These are phyloP conservation scores for Crassisporium funariophilum DNA, from an alignment of 768 basidiomycete species.

Conservation along the genomic window DNA sequence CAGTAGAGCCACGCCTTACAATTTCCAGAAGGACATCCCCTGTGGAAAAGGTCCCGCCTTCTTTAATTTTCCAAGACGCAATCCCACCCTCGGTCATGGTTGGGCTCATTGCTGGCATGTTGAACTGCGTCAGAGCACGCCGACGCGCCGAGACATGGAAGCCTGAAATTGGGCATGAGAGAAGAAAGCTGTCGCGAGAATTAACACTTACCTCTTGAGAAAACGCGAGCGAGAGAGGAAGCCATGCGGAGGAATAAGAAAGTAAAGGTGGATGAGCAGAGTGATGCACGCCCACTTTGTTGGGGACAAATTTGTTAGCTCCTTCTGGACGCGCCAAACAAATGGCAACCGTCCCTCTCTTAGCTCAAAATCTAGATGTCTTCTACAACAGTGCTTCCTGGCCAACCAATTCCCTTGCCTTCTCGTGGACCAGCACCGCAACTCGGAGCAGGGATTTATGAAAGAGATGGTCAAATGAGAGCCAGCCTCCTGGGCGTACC, in stretches of 20 bases:
- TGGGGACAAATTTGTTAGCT: neutral
- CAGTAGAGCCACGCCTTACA: conserved; percentile 44
- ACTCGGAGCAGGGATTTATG: conserved; percentile 68
- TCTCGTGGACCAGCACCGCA: conserved; percentile 53
- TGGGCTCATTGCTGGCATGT: conserved; percentile 99
- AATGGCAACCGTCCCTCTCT: too few relatives aligned
- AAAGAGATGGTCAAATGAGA: conserved; percentile 60
- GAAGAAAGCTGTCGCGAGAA: neutral
- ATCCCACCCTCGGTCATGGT: conserved; percentile 99
- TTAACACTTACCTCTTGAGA: conserved; percentile 61
- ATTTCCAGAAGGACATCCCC: conserved; percentile 98
- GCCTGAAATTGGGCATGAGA: conserved; percentile 45
- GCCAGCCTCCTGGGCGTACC: conserved; percentile 74
- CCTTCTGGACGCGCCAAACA: neutral
- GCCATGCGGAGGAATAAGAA: conserved; percentile 49
- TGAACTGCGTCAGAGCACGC: conserved; percentile 82
- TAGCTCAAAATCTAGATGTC: conserved; percentile 14
- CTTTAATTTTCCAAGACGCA: conserved; percentile 95
- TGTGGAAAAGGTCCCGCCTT: conserved; percentile 85
- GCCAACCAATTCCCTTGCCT: conserved; percentile 70
- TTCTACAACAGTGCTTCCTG: conserved; percentile 58
- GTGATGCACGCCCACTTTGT: neutral
- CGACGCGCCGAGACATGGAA: conserved; percentile 81
- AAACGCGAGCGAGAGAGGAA: conserved; percentile 62
- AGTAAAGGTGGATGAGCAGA: conserved; percentile 20